A percentile compares a stretch with the other conserved stretches of the same genome.
Evolutionary conservation across 805 yeast genomes (phyloP).

Genomic region (Debaryomyces castellii): DNA sequence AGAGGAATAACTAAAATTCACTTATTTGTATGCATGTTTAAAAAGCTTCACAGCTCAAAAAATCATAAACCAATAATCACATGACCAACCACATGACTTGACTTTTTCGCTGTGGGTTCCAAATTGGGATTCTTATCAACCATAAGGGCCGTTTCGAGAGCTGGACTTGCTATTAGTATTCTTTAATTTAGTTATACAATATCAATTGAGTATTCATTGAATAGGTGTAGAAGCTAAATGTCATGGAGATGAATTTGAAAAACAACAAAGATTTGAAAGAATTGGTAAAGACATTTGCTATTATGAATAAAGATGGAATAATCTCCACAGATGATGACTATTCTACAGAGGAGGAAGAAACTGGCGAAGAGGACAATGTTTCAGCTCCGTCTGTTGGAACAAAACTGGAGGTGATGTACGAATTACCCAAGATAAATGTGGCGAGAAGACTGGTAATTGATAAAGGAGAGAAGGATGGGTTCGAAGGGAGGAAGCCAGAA

Average conservation of each 20-base stretch:
- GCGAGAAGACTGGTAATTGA: neutral
- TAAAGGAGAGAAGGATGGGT: slow-evolving; percentile 3
- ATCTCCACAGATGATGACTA: slow-evolving; percentile 2
- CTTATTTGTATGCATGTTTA: too few relatives aligned
- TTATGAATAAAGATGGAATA: slow-evolving; percentile 13
- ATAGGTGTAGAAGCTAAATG: neutral
- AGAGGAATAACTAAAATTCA: too few relatives aligned
- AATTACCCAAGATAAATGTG: slow-evolving; percentile 1
- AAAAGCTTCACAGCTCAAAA: neutral
- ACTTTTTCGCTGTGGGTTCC: too few relatives aligned
- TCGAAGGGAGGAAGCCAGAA: neutral
- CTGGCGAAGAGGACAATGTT: slow-evolving; percentile 1
- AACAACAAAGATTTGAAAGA: slow-evolving; percentile 10
- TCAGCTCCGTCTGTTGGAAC: neutral
- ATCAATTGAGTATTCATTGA: too few relatives aligned
- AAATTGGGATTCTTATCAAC: neutral
- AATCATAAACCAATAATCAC: neutral
- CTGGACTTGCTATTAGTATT: neutral
- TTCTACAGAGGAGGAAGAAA: slow-evolving; percentile 6
- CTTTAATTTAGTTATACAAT: too few relatives aligned
- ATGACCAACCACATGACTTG: neutral
- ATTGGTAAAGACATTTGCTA: slow-evolving; percentile 9
- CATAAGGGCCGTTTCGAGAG: neutral
- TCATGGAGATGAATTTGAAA: slow-evolving; percentile 10
- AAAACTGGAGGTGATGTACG: slow-evolving; percentile 2